Percentiles rank a stretch among this genome's conserved stretches.
phyloP scores from a whole-genome alignment of 2,329 filamentous ascomycete species.

The Colletotrichum sp. region DNA sequence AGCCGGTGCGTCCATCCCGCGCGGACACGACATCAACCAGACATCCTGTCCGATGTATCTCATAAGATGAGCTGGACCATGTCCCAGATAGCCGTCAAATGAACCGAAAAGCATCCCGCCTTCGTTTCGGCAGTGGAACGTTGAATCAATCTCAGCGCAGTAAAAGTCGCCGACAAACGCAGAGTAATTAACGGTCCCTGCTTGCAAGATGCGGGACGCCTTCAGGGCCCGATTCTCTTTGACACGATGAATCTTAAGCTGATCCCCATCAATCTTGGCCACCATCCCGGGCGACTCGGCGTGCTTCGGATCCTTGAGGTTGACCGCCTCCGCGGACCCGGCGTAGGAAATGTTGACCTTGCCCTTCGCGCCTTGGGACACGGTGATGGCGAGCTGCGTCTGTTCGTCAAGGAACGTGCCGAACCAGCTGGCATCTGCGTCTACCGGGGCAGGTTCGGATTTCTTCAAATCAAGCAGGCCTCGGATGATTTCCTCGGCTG shows the following conservation, averaged over 20 bases:
- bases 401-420: constrained; percentile 43
- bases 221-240: constrained; percentile 23
- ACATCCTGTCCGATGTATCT: constrained; percentile 41
- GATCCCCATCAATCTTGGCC: constrained; percentile 34
- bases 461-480: constrained; percentile 30
- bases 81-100: constrained; percentile 46
- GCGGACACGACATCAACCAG: constrained; percentile 40
- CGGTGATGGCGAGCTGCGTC: constrained; percentile 34
- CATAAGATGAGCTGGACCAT: constrained; percentile 41
- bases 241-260: constrained; percentile 28
- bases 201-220: neutral
- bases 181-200: constrained; percentile 24
- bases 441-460: constrained; percentile 3
- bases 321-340: constrained; percentile 27
- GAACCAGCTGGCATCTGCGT: constrained; percentile 29
- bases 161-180: constrained; percentile 36
- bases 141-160: constrained; percentile 40
- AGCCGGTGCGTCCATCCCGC: constrained; percentile 44
- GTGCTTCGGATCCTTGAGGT: constrained; percentile 20
- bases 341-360: constrained; percentile 35
- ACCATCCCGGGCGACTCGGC: constrained; percentile 28
- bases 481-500: constrained; percentile 35
- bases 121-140: constrained; percentile 36
- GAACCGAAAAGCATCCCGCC: constrained; percentile 44
- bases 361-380: constrained; percentile 29